Base-by-base conservation (phyloP, 129 eudicot genomes). In the Lonicera japonica region DNA sequence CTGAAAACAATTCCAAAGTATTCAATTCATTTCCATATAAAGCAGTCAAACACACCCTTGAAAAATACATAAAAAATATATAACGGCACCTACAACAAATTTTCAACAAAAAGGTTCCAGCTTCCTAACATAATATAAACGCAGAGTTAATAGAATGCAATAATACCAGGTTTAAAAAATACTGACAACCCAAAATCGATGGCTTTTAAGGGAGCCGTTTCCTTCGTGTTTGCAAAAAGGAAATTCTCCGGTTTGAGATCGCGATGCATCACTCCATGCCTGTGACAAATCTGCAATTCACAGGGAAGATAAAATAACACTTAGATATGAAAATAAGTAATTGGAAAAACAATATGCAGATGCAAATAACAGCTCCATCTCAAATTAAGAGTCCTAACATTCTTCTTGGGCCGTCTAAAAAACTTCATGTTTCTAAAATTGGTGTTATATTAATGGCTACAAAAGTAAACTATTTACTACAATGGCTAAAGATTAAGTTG, bases 161-260 rank as follows among this genome's bases (percentile, higher is more conserved):
- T 15, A 39, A 36, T 75, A 88, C 96, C 94, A 47, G 89, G 90
- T 82, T 84, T 85, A 68, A 88, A 88, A 73, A 88, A 88, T 29
- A 85, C 80, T n/a, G 96, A 88, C 68, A 88, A 66, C 25, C 96
- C 96, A 75, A 88, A 88, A 70, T 88, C 96, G 57, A 88, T 88
- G 60, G 94, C 81, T 77, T 82, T 88, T 39, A 88, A 47, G 54
- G 82, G 79, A 29, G 89, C 75, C 4, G 87, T 82, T 80, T 88
- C 96, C 66, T 88, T 88, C 80, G 82, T 85, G 70, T 84, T 88
- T 23, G 88, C 86, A 24, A 87, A 87, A 56, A 87, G 90, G 74
- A 87, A 87, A 71, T 87, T 87, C 66, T 87, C 95, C 1, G 95
- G 95, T 70, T 87, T 87, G 67, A 87, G 92, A 85, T 88, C 96